phyloP scores from a whole-genome alignment of 305 asterid genomes.

The Fraxinus xanthoxyloides region DNA sequence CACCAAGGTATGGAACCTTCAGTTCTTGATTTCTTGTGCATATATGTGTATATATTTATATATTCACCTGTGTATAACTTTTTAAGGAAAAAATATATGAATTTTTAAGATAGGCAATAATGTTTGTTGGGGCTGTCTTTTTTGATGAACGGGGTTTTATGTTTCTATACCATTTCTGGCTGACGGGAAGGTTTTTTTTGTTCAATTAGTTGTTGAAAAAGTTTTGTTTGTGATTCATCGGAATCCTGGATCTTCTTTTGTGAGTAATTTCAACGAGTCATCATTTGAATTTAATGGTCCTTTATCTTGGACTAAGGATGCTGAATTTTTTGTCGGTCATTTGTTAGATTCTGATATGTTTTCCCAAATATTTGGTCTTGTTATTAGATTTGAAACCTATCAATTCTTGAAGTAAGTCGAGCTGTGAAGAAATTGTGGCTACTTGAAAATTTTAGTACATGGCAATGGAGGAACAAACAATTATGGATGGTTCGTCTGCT shows the following conservation, averaged over 20 bases:
- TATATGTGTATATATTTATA: not conserved
- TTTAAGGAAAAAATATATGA: not conserved
- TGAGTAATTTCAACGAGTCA: not conserved
- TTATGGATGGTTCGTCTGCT: slow-evolving; percentile 22
- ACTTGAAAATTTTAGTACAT: slow-evolving; percentile 14
- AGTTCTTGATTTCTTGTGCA: slow-evolving; percentile 11
- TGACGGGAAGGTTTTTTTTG: slow-evolving; percentile 14
- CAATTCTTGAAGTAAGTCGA: not conserved
- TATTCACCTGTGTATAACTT: not conserved
- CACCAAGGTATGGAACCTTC: slow-evolving; percentile 34
- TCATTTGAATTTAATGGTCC: not conserved
- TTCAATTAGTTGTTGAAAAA: not conserved
- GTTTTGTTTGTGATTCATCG: slow-evolving; percentile 11
- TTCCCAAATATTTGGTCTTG: slow-evolving; percentile 22
- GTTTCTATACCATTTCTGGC: slow-evolving; percentile 19
- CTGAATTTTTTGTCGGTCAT: not conserved
- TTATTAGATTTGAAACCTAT: not conserved
- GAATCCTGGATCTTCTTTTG: slow-evolving; percentile 32
- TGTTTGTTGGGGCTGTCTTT: slow-evolving; percentile 35
- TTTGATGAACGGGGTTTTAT: slow-evolving; percentile 11
- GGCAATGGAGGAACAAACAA: slow-evolving; percentile 40
- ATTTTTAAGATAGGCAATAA: slow-evolving; percentile 18
- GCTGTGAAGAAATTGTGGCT: slow-evolving; percentile 18
- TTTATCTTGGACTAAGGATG: slow-evolving; percentile 1
- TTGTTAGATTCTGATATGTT: slow-evolving; percentile 1